phyloP scores from a whole-genome alignment of 768 basidiomycete species.

The Nevesoporus exiguus region DNA sequence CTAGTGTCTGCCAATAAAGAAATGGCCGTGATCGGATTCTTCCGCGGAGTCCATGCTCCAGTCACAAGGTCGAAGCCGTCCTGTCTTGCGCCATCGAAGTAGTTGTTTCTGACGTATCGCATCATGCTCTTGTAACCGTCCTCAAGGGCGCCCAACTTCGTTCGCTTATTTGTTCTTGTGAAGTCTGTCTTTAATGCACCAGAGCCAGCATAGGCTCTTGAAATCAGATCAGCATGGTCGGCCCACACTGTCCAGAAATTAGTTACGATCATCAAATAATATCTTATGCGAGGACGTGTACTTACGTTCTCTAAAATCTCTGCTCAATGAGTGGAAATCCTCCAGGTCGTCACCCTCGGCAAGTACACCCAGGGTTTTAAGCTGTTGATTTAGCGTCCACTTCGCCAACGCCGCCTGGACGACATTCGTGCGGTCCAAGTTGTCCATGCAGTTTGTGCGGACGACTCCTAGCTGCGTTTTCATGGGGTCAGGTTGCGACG shows the following conservation, averaged over 20 bases:
- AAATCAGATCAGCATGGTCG: slow-evolving; percentile 90
- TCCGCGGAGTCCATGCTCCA: slow-evolving; percentile 84
- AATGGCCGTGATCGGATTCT: slow-evolving; percentile 63
- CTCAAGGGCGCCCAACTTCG: slow-evolving; percentile 71
- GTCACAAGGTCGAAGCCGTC: slow-evolving; percentile 95
- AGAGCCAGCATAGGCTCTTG: slow-evolving; percentile 89
- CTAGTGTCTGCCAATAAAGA: slow-evolving; percentile 75
- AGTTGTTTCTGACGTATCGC: slow-evolving; percentile 94
- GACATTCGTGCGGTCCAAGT: slow-evolving; percentile 94
- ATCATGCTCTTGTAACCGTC: slow-evolving; percentile 82
- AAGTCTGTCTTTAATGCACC: slow-evolving; percentile 97
- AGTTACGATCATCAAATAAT: slow-evolving; percentile 5
- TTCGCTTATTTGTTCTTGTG: slow-evolving; percentile 89
- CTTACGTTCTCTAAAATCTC: slow-evolving; percentile 86
- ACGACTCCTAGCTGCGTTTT: slow-evolving; percentile 72
- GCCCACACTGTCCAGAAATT: slow-evolving; percentile 76
- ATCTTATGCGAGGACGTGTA: slow-evolving; percentile 1
- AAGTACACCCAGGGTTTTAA: slow-evolving; percentile 70
- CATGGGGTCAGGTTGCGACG: slow-evolving; percentile 43
- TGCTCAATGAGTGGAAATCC: slow-evolving; percentile 74
- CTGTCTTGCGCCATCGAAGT: slow-evolving; percentile 90
- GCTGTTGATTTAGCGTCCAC: slow-evolving; percentile 76
- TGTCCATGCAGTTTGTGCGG: slow-evolving; percentile 98
- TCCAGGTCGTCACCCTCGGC: slow-evolving; percentile 71
- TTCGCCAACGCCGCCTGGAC: slow-evolving; percentile 90